phyloP scores from a whole-genome alignment of 352 stramenopile species.

The Pythium volutum region DNA sequence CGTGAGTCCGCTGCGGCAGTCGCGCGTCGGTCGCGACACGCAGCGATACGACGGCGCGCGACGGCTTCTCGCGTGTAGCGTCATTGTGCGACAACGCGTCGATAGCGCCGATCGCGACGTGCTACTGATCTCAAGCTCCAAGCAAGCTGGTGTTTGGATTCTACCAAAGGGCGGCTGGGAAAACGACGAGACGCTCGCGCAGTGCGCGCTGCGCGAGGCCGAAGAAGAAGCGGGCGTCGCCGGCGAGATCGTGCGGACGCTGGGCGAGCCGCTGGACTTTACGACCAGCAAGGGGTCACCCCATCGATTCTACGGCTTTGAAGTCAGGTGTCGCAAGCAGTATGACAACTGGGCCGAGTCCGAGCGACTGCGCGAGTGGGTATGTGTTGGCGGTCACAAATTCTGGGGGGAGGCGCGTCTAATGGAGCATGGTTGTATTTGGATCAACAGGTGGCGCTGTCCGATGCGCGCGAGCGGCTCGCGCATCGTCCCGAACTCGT shows the following conservation, averaged over 20 bases:
- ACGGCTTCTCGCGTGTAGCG: slow-evolving; percentile 56
- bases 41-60: slow-evolving; percentile 65
- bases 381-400: no score
- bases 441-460: not conserved
- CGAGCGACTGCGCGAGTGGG: slow-evolving; percentile 50
- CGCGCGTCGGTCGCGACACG: slow-evolving; percentile 53
- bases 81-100: slow-evolving; percentile 26
- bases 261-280: slow-evolving; percentile 48
- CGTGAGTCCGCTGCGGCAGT: slow-evolving; percentile 34
- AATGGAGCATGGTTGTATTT: not conserved
- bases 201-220: slow-evolving; percentile 90
- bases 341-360: slow-evolving; percentile 62
- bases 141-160: slow-evolving; percentile 89
- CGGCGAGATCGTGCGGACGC: slow-evolving; percentile 30
- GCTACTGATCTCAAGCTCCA: slow-evolving; percentile 90
- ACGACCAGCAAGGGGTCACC: slow-evolving; percentile 39
- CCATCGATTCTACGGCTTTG: slow-evolving; percentile 54
- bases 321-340: slow-evolving; percentile 30
- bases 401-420: no score
- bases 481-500: slow-evolving; percentile 15
- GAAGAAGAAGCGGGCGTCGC: slow-evolving; percentile 92
- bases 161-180: slow-evolving; percentile 98
- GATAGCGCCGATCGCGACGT: slow-evolving; percentile 19
- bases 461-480: slow-evolving; percentile 3
- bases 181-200: slow-evolving; percentile 87